Base-by-base conservation (phyloP, 1,284 basidiomycete species). In the Xerocomus amazonicus region DNA sequence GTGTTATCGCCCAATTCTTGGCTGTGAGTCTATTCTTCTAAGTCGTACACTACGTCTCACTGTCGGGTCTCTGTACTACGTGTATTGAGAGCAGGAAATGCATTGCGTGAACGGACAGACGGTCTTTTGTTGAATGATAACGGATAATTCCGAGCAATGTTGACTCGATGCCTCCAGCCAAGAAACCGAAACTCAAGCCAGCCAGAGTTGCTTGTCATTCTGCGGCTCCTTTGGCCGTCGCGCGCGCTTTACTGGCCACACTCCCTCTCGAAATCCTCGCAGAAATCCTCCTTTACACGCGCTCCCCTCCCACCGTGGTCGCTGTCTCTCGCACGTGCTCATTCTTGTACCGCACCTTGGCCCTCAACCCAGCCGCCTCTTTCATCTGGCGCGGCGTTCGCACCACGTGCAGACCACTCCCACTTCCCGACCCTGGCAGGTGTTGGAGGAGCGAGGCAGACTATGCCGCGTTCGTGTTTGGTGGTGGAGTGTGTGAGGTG, bases 391-490 rank as follows among this genome's bases (percentile, higher is more conserved):
- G 70, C 14, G 51, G 55, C 8, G 70, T 71, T 26, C 69, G 78
- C 17, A 42, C 52, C 6, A 51, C 56, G 0, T 71, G 60, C 49
- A n/a, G 40, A 9, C 67, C 68, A 0, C 8, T 9, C 1, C 52
- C 62, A 13, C 61, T 78, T 12, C 77, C 75, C 0, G 67, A 72
- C 4, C 75, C 72, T 1, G 61, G 60, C 0, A 59, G 62, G 0
- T 63, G 60, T 6, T 73, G 72, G 61, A 47, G 43, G 13, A 70
- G 65, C 38, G 76, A 79, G 48, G 55, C 73, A 0, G 62, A 70
- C 3, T 85, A 80, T 60, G 81, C 80, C 14, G 77, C 83, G 0
- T 78, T 84, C 51, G 54, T 87, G 31, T 87, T 83, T 52, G 79
- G 80, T 56, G 65, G 62, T 1, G 83, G 81, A 0, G 14, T 51